These are phyloP conservation scores for Cyberlindnera misumaiensis DNA, from an alignment of 805 yeast genomes.

Conservation along the genomic window DNA sequence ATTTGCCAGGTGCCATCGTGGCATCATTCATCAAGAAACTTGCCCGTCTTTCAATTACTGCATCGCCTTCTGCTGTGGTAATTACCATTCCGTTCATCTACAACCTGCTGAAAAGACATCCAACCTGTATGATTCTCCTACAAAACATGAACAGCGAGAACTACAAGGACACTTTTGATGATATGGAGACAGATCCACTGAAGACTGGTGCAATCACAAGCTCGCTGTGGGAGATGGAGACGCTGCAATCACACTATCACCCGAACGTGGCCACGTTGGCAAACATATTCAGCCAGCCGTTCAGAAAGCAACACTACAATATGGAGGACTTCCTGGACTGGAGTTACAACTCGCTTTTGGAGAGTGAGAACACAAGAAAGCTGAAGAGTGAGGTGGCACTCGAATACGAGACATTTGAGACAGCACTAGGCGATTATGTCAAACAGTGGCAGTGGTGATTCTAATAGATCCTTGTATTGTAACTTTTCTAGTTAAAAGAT, in stretches of 20 bases:
- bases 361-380: conserved; percentile 55
- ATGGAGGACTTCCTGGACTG: conserved; percentile 94
- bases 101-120: conserved; percentile 84
- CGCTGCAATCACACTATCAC: conserved; percentile 80
- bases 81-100: conserved; percentile 86
- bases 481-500: conserved; percentile 7
- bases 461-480: background rate
- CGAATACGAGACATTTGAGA: conserved; percentile 50
- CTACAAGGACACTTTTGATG: conserved; percentile 61
- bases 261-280: conserved; percentile 94
- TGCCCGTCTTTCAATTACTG: conserved; percentile 63
- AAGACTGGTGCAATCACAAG: conserved; percentile 74
- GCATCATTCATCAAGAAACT: conserved; percentile 86
- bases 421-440: conserved; percentile 21
- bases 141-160: conserved; percentile 37
- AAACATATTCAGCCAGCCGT: conserved; percentile 82
- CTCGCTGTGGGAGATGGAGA: conserved; percentile 87
- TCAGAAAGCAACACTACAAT: conserved; percentile 77
- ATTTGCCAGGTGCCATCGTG: conserved; percentile 72
- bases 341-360: conserved; percentile 63
- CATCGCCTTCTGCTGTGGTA: conserved; percentile 87
- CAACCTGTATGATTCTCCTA: conserved; percentile 85
- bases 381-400: conserved; percentile 70
- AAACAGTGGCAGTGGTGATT: conserved; percentile 22
- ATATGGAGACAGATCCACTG: conserved; percentile 64